Percentiles rank a stretch among this genome's conserved stretches.
Conservation (phyloP, 331 rosid species). For the Stylosanthes scabra region DNA sequence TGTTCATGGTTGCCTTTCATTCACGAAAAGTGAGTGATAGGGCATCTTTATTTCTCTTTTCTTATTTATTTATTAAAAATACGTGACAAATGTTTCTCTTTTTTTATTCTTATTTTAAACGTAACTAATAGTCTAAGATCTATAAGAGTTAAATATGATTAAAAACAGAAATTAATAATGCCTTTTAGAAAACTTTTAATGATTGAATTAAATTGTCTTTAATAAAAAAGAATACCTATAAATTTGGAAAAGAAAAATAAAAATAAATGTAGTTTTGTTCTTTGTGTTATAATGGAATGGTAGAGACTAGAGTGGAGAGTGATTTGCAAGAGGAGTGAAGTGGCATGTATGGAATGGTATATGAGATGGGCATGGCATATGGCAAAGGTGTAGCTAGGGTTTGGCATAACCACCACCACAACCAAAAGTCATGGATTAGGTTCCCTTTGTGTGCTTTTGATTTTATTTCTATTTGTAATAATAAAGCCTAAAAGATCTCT, state of each 20-base stretch:
- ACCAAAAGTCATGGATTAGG: conserved; percentile 79
- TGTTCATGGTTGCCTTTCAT: conserved; percentile 82
- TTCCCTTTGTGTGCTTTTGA: conserved; percentile 48
- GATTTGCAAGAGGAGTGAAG: conserved; percentile 25
- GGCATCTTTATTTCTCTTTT: conserved; percentile 46
- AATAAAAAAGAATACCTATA: no score
- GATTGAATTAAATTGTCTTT: no score
- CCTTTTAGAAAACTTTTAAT: no score
- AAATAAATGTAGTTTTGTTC: no score
- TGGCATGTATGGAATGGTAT: background rate
- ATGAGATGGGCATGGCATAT: conserved; percentile 35
- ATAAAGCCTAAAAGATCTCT: conserved; percentile 47
- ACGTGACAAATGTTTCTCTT: background rate
- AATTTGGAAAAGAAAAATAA: no score
- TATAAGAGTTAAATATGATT: no score
- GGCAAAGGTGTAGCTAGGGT: conserved; percentile 45
- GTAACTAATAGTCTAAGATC: no score
- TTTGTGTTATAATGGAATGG: no score
- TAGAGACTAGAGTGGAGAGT: conserved; percentile 6
- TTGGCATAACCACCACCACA: conserved; percentile 68
- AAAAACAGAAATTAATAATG: no score
- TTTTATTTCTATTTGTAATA: conserved; percentile 28
- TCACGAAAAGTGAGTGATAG: conserved; percentile 91
- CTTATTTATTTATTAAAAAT: no score
- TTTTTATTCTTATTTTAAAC: no score